Evolutionary conservation across 1,284 basidiomycete species (phyloP), one percentile per base, ranked within the genome.

Genomic region (Apiotrichum sp.): DNA sequence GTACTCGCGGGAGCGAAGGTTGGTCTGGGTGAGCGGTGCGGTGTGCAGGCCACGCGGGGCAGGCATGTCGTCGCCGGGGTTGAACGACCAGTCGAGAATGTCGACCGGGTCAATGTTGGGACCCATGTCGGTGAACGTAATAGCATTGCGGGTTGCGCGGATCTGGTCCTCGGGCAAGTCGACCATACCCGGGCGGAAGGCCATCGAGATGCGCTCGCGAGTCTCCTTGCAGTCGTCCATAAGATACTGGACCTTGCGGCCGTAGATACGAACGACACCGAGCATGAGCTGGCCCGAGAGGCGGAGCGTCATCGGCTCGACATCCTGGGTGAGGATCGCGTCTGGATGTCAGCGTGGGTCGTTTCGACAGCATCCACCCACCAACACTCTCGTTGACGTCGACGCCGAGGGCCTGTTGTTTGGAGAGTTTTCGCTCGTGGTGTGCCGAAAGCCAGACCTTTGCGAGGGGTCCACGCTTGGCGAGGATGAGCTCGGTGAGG

Each of bases 391-490:
- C 86, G 59, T 87, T 89, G 56, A 98, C 95, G 75, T 95, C 90
- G 0, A 93, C 93, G 69, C 93, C 88, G 2, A 97, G 79, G 0
- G 93, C 90, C 73, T 95, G 90, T 35, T 88, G 86, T 77, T 98
- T 98, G 69, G 89, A 93, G 67, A 98, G 84, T 80, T 97, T 97
- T 69, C 92, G 85, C 77, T 98, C 93, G 85, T 95, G 93, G 80
- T 98, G 95, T 1, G 96, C 95, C 31, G 95, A 95, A 51, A 98
- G 86, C 95, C 95, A 98, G 80, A 98, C 91, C 78, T 88, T 91
- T 44, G 91, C 93, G 39, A 98, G 81, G 7, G 93, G 90, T 49
- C 95, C 95, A 58, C 91, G 86, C 71, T 93, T 88, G 52, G 90
- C 89, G 62, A 96, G 82, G 74, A 96, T 89, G 47, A 88, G 86